A percentile compares a stretch with the other conserved stretches of the same genome.
phyloP scores from a whole-genome alignment of 345 rosid species.

The Lepidium aucheri region DNA sequence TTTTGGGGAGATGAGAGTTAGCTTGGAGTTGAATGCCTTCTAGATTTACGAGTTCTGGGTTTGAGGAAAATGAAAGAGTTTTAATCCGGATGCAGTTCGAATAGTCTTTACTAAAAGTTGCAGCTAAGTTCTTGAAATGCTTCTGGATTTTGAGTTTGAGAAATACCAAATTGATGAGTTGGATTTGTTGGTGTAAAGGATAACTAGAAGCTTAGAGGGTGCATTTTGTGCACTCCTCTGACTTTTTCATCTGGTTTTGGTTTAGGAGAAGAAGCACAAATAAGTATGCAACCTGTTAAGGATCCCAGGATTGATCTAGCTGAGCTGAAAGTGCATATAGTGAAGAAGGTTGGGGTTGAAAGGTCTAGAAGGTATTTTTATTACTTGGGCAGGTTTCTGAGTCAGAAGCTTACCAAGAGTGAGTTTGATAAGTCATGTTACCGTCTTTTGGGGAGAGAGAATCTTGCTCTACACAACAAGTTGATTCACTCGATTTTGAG shows the following conservation, averaged over 20 bases:
- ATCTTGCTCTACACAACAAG: conserved; percentile 82
- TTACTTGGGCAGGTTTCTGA: conserved; percentile 69
- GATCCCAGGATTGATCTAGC: conserved; percentile 73
- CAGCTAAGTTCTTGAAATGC: conserved; percentile 23
- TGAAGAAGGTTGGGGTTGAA: conserved; percentile 81
- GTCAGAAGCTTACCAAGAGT: conserved; percentile 75
- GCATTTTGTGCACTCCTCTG: conserved; percentile 22
- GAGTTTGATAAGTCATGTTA: conserved; percentile 77
- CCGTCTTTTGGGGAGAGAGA: conserved; percentile 78
- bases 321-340: conserved; percentile 68
- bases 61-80: conserved; percentile 18
- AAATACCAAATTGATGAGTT: conserved; percentile 14
- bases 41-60: conserved; percentile 29
- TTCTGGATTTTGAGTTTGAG: conserved; percentile 12
- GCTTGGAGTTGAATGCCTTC: conserved; percentile 44
- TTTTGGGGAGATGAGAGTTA: conserved; percentile 49
- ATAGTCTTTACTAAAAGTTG: not conserved
- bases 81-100: not conserved
- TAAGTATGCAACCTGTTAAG: conserved; percentile 69
- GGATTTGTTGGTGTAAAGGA: conserved; percentile 25
- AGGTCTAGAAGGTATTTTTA: conserved; percentile 71
- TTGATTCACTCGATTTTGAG: conserved; percentile 69
- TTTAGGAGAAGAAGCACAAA: not conserved
- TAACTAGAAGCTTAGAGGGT: conserved; percentile 30
- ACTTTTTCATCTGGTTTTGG: not conserved